Evolutionary conservation across 1,284 basidiomycete genomes (phyloP).

Genomic region (Pisolithus thermaeus): DNA sequence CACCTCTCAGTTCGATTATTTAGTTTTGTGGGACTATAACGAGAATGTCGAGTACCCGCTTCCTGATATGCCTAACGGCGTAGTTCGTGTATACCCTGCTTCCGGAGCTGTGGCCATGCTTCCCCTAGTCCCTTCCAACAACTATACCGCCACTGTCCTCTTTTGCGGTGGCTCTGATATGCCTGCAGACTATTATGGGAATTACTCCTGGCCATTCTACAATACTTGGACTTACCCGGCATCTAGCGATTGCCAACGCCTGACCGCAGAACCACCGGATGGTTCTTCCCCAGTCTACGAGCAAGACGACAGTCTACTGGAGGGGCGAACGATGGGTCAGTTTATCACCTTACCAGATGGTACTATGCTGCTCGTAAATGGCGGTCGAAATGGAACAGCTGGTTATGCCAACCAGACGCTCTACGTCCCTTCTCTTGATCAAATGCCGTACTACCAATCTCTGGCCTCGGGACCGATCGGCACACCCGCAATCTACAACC

Average conservation of each 20-base stretch:
- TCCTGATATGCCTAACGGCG: constrained; percentile 57
- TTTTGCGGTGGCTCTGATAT: constrained; percentile 88
- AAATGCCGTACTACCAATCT: constrained; percentile 62
- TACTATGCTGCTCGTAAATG: constrained; percentile 72
- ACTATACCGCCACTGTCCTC: constrained; percentile 79
- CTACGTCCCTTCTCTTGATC: constrained; percentile 33
- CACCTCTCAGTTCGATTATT: constrained; percentile 11
- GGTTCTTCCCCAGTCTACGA: constrained; percentile 48
- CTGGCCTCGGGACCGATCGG: constrained; percentile 59
- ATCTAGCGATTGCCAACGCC: constrained; percentile 61
- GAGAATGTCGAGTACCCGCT: constrained; percentile 57
- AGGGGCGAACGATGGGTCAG: constrained; percentile 83
- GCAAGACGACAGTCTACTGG: constrained; percentile 72
- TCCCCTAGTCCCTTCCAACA: constrained; percentile 84
- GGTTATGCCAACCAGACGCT: constrained; percentile 45
- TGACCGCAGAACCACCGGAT: constrained; percentile 76
- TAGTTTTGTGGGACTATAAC: constrained; percentile 60
- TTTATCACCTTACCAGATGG: constrained; percentile 77
- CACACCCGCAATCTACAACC: constrained; percentile 73
- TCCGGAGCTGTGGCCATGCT: constrained; percentile 89
- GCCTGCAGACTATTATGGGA: constrained; percentile 64
- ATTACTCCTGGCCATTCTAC: constrained; percentile 63
- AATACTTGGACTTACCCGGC: constrained; percentile 64
- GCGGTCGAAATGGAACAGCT: constrained; percentile 70
- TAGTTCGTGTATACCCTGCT: constrained; percentile 87